Percentiles rank a stretch among this genome's conserved stretches.
These are phyloP conservation scores for Aspergillus phoenicis DNA, from an alignment of 2,329 filamentous ascomycete genomes.

Conservation along the genomic window DNA sequence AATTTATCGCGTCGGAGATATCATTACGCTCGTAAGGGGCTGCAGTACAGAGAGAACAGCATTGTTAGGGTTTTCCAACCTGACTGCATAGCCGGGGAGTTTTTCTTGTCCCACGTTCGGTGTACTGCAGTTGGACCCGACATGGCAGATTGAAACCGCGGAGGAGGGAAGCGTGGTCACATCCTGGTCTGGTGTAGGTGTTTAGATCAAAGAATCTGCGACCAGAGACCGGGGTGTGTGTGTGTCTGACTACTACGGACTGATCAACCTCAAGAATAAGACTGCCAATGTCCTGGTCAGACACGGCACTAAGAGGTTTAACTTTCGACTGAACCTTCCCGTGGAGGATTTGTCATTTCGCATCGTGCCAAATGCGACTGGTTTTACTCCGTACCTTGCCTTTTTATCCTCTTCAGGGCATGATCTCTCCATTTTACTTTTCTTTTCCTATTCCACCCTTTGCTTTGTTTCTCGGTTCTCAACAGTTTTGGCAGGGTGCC, in stretches of 20 bases:
- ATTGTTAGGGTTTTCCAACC: background rate
- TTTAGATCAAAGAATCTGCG: background rate
- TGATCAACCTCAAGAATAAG: background rate
- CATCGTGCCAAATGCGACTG: conserved; percentile 2
- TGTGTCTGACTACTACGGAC: background rate
- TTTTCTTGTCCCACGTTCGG: background rate
- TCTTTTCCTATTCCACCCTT: background rate
- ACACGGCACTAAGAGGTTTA: background rate
- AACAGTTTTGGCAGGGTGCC: background rate
- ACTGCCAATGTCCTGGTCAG: background rate
- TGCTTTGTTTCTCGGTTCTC: background rate
- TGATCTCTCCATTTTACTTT: background rate
- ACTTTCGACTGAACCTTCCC: conserved; percentile 7
- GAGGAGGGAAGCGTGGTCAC: background rate
- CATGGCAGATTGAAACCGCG: background rate
- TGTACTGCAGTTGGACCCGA: background rate
- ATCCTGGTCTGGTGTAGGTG: background rate
- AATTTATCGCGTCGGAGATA: background rate
- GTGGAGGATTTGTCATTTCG: conserved; percentile 7
- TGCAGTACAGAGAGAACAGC: background rate
- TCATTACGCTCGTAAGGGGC: conserved; percentile 1
- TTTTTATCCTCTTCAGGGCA: background rate
- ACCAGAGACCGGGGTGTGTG: background rate
- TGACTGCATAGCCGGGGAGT: background rate
- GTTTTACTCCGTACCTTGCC: background rate